A percentile compares a stretch with the other conserved stretches of the same genome.
Evolutionary conservation across 108 stramenopile species (phyloP).

Genomic region (Pseudonitzschia multistriata): DNA sequence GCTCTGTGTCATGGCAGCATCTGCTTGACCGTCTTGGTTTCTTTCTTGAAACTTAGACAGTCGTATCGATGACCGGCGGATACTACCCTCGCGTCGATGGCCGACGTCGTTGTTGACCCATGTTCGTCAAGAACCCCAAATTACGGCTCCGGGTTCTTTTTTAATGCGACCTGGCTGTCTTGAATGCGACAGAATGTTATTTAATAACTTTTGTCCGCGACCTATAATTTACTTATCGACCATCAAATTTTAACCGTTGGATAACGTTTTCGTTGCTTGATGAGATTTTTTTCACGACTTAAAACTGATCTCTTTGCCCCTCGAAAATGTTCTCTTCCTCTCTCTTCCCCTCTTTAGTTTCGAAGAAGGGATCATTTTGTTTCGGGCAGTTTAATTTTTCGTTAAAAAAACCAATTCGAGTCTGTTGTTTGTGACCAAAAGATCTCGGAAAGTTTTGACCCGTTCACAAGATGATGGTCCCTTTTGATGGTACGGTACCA

Average conservation of each 20-base stretch:
- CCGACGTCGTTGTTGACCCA: background rate
- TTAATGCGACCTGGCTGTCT: background rate
- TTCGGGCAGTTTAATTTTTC: background rate
- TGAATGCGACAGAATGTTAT: background rate
- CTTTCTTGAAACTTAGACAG: background rate
- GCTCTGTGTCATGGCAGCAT: background rate
- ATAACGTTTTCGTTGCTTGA: background rate
- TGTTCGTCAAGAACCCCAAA: slow-evolving; percentile 2
- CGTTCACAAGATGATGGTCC: slow-evolving; percentile 46
- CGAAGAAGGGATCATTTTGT: background rate
- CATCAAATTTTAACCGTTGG: background rate
- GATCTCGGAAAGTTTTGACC: background rate
- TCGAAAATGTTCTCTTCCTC: background rate
- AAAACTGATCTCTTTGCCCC: background rate
- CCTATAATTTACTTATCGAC: background rate
- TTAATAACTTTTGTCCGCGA: background rate
- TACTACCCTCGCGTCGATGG: background rate
- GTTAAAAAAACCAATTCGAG: background rate
- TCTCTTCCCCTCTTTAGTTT: background rate
- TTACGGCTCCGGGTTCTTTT: background rate
- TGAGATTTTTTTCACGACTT: slow-evolving; percentile 1
- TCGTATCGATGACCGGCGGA: background rate
- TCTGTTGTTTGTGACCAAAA: background rate
- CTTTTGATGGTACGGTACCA: slow-evolving; percentile 54
- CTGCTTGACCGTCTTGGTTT: background rate